Evolutionary conservation across 2,329 filamentous ascomycete species (phyloP), one percentile per base, ranked within the genome.

Genomic region (Aureobasidium sp.): DNA sequence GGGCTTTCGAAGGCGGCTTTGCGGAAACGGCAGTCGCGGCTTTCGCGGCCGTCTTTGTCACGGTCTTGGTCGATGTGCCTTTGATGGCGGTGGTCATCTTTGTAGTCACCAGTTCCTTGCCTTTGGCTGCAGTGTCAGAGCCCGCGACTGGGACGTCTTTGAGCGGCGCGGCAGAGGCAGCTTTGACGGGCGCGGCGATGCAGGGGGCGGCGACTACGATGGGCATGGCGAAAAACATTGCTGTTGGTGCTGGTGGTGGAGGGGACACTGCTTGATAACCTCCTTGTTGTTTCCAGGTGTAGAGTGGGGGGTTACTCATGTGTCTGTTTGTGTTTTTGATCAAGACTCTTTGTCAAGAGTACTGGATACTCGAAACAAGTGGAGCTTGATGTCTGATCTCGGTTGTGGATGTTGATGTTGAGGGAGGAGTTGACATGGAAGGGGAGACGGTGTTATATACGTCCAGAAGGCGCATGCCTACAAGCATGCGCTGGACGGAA

Each of bases 281-380:
- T 30, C 54, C 29, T 27, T 54, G 52, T 44, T 57, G 58, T 53
- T 58, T 60, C 61, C 61, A 63, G 39, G 56, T 57, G 54, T 60
- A 62, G 17, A 60, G 59, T n/a, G 59, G 37, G 16, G 45, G 3
- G n/a, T n/a, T 38, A 8, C 24, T 2, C 45, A 39, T 49, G 22
- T 32, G 19, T 17, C 4, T 34, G 17, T 21, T 16, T n/a, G n/a
- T n/a, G n/a, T n/a, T 2, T n/a, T 45, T 34, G 29, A 34, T 17
- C 29, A 17, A 24, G 3, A 1, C 2, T 16, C 4, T 16, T 30
- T n/a, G 12, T n/a, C 17, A 6, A 19, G 19, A 12, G 24, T n/a
- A 21, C 3, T 14, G 6, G 12, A 3, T 34, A 29, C 17, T 49
- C 45, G n/a, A 16, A 22, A 38, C 32, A 39, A n/a, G 17, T 19